phyloP scores from a whole-genome alignment of 2,329 filamentous ascomycete species.

The Pezicula carpinea region DNA sequence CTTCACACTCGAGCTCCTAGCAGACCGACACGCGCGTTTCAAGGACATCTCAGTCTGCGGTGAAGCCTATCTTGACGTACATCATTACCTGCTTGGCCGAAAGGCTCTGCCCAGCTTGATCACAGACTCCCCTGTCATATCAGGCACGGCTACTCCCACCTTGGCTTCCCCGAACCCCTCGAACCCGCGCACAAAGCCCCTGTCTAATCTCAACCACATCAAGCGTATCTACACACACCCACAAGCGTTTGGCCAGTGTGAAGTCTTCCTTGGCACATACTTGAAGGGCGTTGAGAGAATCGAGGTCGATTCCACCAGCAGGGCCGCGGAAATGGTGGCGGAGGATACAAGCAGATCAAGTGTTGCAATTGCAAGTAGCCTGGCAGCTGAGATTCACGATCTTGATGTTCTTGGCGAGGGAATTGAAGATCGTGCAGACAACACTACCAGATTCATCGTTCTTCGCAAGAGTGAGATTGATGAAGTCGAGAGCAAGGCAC shows the following conservation, averaged over 20 bases:
- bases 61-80: conserved; percentile 82
- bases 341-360: conserved; percentile 53
- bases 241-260: conserved; percentile 92
- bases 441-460: conserved; percentile 76
- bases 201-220: conserved; percentile 54
- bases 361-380: conserved; percentile 73
- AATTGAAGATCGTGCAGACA: conserved; percentile 71
- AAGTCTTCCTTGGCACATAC: conserved; percentile 63
- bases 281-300: conserved; percentile 73
- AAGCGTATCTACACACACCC: conserved; percentile 85
- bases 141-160: conserved; percentile 48
- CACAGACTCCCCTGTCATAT: conserved; percentile 27
- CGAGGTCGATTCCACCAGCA: conserved; percentile 81
- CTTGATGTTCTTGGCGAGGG: conserved; percentile 64
- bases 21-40: conserved; percentile 63
- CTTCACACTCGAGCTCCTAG: conserved; percentile 83
- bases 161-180: conserved; percentile 37
- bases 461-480: conserved; percentile 34
- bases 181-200: conserved; percentile 43
- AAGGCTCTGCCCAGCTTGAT: conserved; percentile 7
- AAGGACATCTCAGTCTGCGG: conserved; percentile 70
- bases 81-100: conserved; percentile 76
- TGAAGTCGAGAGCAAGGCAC: conserved; percentile 4
- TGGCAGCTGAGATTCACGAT: conserved; percentile 65
- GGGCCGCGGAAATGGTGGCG: conserved; percentile 72